Evolutionary conservation across 805 yeast genomes (phyloP), one percentile per base, ranked within the genome.

Genomic region (Metschnikowia arizonensis): DNA sequence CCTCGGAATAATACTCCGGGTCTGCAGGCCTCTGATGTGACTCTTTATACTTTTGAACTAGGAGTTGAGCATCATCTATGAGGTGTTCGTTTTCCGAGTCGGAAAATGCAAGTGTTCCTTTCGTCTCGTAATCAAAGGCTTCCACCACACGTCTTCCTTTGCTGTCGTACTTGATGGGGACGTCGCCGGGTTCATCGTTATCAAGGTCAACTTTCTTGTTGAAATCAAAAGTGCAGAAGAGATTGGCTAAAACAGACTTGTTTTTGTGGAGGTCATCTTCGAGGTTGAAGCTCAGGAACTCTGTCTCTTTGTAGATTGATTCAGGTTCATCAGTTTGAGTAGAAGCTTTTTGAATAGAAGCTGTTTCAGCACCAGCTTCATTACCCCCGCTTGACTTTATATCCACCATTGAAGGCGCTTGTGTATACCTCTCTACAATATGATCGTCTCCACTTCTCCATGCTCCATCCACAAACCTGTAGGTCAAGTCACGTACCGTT

Each of bases 381-480:
- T n/a, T n/a, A n/a, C n/a, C n/a, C n/a, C n/a, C n/a, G n/a, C n/a
- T n/a, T n/a, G n/a, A n/a, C n/a, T n/a, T n/a, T n/a, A n/a, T 32
- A 7, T 28, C 15, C 31, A 24, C 12, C 38, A 7, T 35, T 11
- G 12, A 33, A 2, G 31, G 29, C 2, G 40, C 26, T 8, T 29
- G 36, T 12, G 35, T 14, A 19, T 73, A 60, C 44, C 80, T 73
- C 58, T 90, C 97, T 15, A 90, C 76, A 10, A 88, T 76, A 59
- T 87, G 95, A 40, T 83, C 86, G 49, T 78, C 81, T 5, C 89
- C 89, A 61, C 85, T 87, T 53, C 76, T 76, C 97, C 97, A 88
- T 37, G 74, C 76, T 0, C 85, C 86, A 49, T 82, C 77, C 8
- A 64, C 68, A 60, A 78, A 90, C 44, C 71, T 69, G 63, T 72